Evolutionary conservation across 805 yeast species (phyloP).

Genomic region (Clavispora carvajalis): DNA sequence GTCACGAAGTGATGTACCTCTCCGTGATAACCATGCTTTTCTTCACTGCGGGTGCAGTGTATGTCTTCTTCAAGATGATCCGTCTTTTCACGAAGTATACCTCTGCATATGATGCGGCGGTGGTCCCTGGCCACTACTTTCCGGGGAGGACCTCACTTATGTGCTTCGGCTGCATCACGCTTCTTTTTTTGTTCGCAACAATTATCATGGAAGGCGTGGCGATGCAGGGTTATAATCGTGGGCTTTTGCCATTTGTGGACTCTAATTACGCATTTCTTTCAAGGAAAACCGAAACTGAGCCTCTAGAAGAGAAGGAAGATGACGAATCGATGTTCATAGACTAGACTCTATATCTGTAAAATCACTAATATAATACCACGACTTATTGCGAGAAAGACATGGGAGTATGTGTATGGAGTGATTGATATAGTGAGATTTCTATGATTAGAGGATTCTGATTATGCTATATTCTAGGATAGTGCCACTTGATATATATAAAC

Average conservation of each 20-base stretch:
- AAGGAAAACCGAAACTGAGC: background rate
- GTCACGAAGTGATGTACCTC: constrained; percentile 27
- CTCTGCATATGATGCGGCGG: constrained; percentile 25
- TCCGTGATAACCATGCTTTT: constrained; percentile 22
- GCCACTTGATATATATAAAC: too few species aligned
- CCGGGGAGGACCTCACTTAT: constrained; percentile 43
- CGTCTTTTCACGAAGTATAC: constrained; percentile 40
- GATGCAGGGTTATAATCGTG: constrained; percentile 11
- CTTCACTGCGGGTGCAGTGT: constrained; percentile 38
- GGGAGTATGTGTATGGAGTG: too few species aligned
- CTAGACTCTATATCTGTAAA: background rate
- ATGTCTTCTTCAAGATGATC: constrained; percentile 42
- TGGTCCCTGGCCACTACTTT: constrained; percentile 33
- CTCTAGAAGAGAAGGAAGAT: background rate
- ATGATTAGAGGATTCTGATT: too few species aligned
- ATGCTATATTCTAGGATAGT: too few species aligned
- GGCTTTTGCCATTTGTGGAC: constrained; percentile 16
- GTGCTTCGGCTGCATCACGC: constrained; percentile 40
- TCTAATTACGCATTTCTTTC: constrained; percentile 9
- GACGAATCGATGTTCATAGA: constrained; percentile 6
- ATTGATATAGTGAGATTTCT: too few species aligned
- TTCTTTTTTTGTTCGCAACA: constrained; percentile 33
- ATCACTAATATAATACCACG: too few species aligned
- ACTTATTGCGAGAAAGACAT: too few species aligned
- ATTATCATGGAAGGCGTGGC: constrained; percentile 17